Evolutionary conservation across 2,329 filamentous ascomycete genomes (phyloP).

Genomic region (Cryoendolithus antarcticus): DNA sequence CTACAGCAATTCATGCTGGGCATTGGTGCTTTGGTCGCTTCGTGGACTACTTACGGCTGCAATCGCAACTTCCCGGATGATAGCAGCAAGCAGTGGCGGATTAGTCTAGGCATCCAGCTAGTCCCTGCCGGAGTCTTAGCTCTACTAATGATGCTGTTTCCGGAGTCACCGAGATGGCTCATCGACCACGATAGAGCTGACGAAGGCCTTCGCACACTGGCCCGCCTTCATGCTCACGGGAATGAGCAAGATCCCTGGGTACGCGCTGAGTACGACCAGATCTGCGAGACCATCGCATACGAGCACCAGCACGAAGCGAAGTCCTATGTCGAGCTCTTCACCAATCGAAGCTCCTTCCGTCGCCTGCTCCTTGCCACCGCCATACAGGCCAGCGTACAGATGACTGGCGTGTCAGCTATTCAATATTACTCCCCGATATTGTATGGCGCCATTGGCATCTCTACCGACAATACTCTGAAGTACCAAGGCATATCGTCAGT

Average conservation of each 20-base stretch:
- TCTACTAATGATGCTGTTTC: constrained; percentile 57
- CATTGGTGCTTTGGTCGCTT: constrained; percentile 58
- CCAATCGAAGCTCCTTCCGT: constrained; percentile 52
- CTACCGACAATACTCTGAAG: constrained; percentile 50
- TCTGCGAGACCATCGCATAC: constrained; percentile 51
- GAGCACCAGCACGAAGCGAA: constrained; percentile 58
- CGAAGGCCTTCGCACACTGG: constrained; percentile 53
- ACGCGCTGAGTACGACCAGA: constrained; percentile 58
- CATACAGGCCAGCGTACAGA: constrained; percentile 59
- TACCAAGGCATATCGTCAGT: constrained; percentile 67
- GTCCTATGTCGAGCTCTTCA: constrained; percentile 59
- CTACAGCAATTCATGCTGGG: constrained; percentile 77
- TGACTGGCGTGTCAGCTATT: constrained; percentile 64
- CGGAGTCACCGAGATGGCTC: constrained; percentile 55
- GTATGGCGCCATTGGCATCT: constrained; percentile 58
- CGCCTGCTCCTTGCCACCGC: constrained; percentile 58
- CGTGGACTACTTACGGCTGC: constrained; percentile 58
- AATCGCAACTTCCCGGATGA: constrained; percentile 38
- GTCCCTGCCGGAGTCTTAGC: constrained; percentile 54
- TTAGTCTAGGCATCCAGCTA: constrained; percentile 58
- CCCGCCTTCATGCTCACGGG: constrained; percentile 57
- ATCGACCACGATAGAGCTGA: constrained; percentile 58
- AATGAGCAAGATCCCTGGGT: constrained; percentile 57
- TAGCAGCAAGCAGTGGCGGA: constrained; percentile 46
- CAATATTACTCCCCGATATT: constrained; percentile 51